phyloP scores from a whole-genome alignment of 1,284 basidiomycete species.

The Pterula multifida region DNA sequence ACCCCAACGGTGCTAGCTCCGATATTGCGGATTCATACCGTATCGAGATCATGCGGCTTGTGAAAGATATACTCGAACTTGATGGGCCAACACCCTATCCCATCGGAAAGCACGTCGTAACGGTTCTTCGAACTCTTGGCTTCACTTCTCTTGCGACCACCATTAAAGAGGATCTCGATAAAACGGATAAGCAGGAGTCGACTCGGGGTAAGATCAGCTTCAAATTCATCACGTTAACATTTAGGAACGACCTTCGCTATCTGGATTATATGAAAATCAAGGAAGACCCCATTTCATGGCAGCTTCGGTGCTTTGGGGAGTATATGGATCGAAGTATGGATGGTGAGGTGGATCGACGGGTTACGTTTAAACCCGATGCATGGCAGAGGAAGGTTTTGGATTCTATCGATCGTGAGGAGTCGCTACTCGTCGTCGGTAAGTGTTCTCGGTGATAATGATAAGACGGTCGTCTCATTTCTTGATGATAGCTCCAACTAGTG shows the following conservation, averaged over 20 bases:
- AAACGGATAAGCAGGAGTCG: neutral
- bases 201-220: constrained; percentile 26
- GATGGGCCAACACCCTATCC: constrained; percentile 22
- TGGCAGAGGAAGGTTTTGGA: constrained; percentile 62
- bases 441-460: constrained; percentile 4
- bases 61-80: constrained; percentile 31
- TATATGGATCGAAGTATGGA: constrained; percentile 66
- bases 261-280: constrained; percentile 39
- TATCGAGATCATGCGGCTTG: constrained; percentile 30
- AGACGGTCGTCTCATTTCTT: too few species aligned
- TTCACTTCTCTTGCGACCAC: constrained; percentile 25
- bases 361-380: constrained; percentile 52
- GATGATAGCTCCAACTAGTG: constrained; percentile 48
- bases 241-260: constrained; percentile 26
- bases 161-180: constrained; percentile 12
- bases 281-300: constrained; percentile 50
- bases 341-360: constrained; percentile 39
- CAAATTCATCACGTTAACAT: constrained; percentile 40
- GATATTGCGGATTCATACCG: constrained; percentile 29
- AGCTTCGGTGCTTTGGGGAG: constrained; percentile 55
- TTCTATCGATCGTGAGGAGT: constrained; percentile 43
- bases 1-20: constrained; percentile 22
- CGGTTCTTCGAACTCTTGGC: constrained; percentile 31
- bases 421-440: constrained; percentile 55
- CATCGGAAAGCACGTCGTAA: constrained; percentile 23